Evolutionary conservation across 176 grass and related monocot species (phyloP).

Genomic region (Elaeis guineensis): DNA sequence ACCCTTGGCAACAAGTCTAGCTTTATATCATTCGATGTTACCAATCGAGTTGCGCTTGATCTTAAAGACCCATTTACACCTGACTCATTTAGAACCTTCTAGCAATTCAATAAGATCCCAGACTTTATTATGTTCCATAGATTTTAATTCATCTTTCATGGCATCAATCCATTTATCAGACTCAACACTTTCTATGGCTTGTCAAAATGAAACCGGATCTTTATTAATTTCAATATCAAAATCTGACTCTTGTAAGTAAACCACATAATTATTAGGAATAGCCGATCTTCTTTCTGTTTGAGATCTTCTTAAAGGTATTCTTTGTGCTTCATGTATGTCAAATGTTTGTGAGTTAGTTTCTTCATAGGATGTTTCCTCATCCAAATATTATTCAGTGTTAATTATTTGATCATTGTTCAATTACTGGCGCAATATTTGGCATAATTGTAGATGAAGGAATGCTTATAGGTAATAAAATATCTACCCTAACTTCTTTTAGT

Average conservation of each 20-base stretch:
- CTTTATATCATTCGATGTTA: too few species aligned
- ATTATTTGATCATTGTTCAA: too few species aligned
- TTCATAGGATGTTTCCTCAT: too few species aligned
- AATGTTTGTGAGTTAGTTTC: neutral
- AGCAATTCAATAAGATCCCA: neutral
- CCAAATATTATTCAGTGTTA: neutral
- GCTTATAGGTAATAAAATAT: too few species aligned
- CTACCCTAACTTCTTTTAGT: neutral
- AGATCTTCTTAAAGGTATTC: neutral
- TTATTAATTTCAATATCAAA: conserved; percentile 8
- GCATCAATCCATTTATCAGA: conserved; percentile 3
- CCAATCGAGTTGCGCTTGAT: too few species aligned
- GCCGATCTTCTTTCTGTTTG: neutral
- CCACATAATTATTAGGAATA: too few species aligned
- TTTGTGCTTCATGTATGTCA: too few species aligned
- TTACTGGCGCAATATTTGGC: neutral
- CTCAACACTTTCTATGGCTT: neutral
- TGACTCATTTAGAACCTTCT: too few species aligned
- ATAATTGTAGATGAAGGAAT: neutral
- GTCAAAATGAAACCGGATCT: conserved; percentile 13
- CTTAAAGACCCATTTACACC: too few species aligned
- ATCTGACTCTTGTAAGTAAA: conserved; percentile 16
- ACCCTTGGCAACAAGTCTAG: too few species aligned
- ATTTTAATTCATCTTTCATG: conserved; percentile 12
- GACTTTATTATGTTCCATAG: neutral